A percentile compares a stretch with the other conserved stretches of the same genome.
Evolutionary conservation across 1,284 basidiomycete species (phyloP).

Genomic region (Sutorius eximius): DNA sequence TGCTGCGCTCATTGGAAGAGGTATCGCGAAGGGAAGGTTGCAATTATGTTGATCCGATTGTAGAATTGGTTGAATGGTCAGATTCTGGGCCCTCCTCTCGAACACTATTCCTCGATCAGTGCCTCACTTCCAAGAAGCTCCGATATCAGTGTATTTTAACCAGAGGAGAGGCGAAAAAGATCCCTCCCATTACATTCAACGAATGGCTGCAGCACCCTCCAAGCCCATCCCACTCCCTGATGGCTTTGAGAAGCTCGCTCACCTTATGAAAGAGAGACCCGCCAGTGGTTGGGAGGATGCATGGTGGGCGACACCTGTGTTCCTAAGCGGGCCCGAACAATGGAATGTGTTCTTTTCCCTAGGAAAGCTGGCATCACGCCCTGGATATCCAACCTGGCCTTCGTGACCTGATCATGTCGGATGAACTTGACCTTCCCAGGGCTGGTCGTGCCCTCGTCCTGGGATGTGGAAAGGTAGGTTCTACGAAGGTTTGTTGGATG

Average conservation of each 20-base stretch:
- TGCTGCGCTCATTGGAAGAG: no score
- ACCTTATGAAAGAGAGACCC: conserved; percentile 15
- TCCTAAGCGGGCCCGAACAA: background rate
- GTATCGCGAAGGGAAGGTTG: no score
- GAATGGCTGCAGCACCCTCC: background rate
- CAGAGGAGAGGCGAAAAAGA: background rate
- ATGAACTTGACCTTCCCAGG: conserved; percentile 48
- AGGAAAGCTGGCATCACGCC: conserved; percentile 62
- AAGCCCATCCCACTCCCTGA: background rate
- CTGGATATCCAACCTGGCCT: conserved; percentile 64
- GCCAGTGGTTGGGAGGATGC: conserved; percentile 21
- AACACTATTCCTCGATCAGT: background rate
- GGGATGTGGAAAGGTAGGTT: conserved; percentile 66
- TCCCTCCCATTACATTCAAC: background rate
- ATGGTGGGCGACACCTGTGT: conserved; percentile 8
- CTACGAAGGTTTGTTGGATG: background rate
- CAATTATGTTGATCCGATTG: no score
- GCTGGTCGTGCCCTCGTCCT: conserved; percentile 64
- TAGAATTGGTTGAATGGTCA: no score
- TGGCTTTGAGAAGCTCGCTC: background rate
- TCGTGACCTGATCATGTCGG: conserved; percentile 50
- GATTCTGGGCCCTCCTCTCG: no score
- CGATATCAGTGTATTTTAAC: no score
- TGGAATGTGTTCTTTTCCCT: background rate
- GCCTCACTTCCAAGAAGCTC: no score